Evolutionary conservation across 164 flowering plant species (phyloP).

Genomic region (Amborella trichopoda): DNA sequence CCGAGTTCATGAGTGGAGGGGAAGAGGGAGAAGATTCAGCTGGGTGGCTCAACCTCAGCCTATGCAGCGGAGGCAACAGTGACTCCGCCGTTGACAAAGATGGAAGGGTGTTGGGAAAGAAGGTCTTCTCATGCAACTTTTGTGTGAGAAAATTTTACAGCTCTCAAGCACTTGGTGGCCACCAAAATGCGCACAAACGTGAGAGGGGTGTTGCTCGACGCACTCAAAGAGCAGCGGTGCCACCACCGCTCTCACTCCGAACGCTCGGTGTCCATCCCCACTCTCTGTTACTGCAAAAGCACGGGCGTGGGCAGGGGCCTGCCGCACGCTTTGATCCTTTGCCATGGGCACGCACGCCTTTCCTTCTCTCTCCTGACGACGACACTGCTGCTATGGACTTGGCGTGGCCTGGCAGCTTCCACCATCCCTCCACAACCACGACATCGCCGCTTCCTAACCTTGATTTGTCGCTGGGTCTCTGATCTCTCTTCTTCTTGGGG

Average conservation of each 20-base stretch:
- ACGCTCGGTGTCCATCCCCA: constrained; percentile 46
- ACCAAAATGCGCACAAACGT: constrained; percentile 91
- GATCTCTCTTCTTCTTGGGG: too few relatives aligned
- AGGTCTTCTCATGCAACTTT: constrained; percentile 74
- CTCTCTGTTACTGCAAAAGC: constrained; percentile 17
- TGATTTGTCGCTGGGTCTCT: constrained; percentile 15
- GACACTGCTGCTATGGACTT: constrained; percentile 17
- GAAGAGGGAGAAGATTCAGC: constrained; percentile 7
- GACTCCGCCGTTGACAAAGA: too few relatives aligned
- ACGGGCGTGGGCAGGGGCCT: constrained; percentile 1
- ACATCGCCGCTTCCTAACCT: constrained; percentile 14
- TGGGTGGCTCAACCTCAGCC: constrained; percentile 62
- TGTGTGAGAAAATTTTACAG: constrained; percentile 87
- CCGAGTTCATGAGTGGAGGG: constrained; percentile 14
- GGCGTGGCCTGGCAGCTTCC: constrained; percentile 42
- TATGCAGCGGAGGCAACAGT: constrained; percentile 23
- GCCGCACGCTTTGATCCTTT: neutral
- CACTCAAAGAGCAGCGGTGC: constrained; percentile 38
- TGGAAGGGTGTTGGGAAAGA: too few relatives aligned
- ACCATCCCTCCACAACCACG: constrained; percentile 3
- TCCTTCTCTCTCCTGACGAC: constrained; percentile 11
- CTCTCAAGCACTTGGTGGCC: constrained; percentile 90
- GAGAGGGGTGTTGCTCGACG: constrained; percentile 68
- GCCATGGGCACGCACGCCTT: constrained; percentile 26
- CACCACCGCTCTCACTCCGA: constrained; percentile 25